Evolutionary conservation across 495 filamentous ascomycete genomes (phyloP).

Genomic region (Neurospora sp.): DNA sequence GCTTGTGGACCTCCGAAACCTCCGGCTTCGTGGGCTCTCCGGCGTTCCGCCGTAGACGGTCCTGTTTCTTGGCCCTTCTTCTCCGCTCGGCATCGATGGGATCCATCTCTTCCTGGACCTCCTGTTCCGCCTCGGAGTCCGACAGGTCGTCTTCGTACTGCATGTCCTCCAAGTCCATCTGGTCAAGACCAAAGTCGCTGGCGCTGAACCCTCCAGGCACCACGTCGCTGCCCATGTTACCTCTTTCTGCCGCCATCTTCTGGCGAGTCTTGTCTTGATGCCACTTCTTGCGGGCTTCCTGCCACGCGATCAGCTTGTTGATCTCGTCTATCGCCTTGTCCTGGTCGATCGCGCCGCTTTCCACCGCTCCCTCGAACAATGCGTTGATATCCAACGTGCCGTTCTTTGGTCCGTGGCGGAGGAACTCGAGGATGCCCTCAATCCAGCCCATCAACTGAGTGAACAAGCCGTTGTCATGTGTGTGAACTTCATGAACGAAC

Average conservation of each 20-base stretch:
- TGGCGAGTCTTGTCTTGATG: constrained; percentile 94
- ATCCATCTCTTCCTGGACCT: constrained; percentile 69
- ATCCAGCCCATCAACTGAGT: constrained; percentile 94
- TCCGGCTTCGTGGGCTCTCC: constrained; percentile 84
- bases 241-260: constrained; percentile 90
- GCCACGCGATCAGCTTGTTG: constrained; percentile 79
- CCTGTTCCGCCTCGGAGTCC: constrained; percentile 57
- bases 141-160: constrained; percentile 65
- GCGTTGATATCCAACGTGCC: constrained; percentile 88
- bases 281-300: constrained; percentile 90
- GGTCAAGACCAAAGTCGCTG: constrained; percentile 81
- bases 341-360: constrained; percentile 56
- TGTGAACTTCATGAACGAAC: constrained; percentile 95
- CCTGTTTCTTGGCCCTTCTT: constrained; percentile 60
- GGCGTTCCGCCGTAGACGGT: constrained; percentile 68
- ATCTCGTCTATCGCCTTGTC: constrained; percentile 69
- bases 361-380: constrained; percentile 68
- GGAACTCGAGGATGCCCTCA: constrained; percentile 90
- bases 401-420: constrained; percentile 71
- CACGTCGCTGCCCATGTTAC: constrained; percentile 32
- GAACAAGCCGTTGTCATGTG: constrained; percentile 96
- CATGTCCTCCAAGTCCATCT: constrained; percentile 78
- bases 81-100: constrained; percentile 79
- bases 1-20: constrained; percentile 64
- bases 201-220: constrained; percentile 46